phyloP scores from a whole-genome alignment of 2,329 filamentous ascomycete genomes.

The Fragosphaeria purpurea region DNA sequence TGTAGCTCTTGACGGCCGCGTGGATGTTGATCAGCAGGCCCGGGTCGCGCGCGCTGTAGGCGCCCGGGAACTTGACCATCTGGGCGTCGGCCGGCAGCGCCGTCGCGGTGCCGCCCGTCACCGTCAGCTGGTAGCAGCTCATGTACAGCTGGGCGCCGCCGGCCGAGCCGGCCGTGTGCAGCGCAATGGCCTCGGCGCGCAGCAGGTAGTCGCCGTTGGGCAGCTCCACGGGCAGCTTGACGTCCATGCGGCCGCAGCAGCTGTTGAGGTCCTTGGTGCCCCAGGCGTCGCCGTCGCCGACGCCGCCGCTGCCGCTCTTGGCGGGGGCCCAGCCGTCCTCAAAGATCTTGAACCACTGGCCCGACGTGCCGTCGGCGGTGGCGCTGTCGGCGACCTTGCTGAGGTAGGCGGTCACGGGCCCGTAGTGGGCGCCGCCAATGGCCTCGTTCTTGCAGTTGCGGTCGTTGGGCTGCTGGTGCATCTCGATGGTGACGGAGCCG shows the following conservation, averaged over 20 bases:
- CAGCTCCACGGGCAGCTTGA: conserved; percentile 17
- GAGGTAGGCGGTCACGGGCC: conserved; percentile 35
- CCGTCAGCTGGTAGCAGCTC: conserved; percentile 20
- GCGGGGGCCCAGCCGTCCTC: conserved; percentile 27
- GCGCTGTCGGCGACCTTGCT: conserved; percentile 32
- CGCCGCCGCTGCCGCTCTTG: conserved; percentile 3
- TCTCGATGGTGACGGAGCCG: conserved; percentile 38
- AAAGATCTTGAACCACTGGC: conserved; percentile 39
- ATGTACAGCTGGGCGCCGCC: conserved; percentile 22
- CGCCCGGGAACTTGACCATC: conserved; percentile 25
- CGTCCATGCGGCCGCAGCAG: conserved; percentile 24
- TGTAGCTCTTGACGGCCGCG: conserved; percentile 24
- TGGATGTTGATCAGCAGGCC: conserved; percentile 35
- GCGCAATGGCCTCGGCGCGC: conserved; percentile 32
- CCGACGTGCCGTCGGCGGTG: conserved; percentile 24
- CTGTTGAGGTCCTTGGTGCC: conserved; percentile 23
- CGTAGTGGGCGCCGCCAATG: conserved; percentile 38
- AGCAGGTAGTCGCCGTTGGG: conserved; percentile 27
- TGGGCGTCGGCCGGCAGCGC: conserved; percentile 8
- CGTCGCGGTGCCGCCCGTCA: conserved; percentile 16
- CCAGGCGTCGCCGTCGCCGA: conserved; percentile 27
- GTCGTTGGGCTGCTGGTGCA: conserved; percentile 35
- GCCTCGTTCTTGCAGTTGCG: conserved; percentile 32
- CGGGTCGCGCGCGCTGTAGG: conserved; percentile 28
- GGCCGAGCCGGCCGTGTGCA: conserved; percentile 25